Percentiles rank a stretch among this genome's conserved stretches.
phyloP scores from a whole-genome alignment of 768 basidiomycete species.

The Dacryopinax spathularia region DNA sequence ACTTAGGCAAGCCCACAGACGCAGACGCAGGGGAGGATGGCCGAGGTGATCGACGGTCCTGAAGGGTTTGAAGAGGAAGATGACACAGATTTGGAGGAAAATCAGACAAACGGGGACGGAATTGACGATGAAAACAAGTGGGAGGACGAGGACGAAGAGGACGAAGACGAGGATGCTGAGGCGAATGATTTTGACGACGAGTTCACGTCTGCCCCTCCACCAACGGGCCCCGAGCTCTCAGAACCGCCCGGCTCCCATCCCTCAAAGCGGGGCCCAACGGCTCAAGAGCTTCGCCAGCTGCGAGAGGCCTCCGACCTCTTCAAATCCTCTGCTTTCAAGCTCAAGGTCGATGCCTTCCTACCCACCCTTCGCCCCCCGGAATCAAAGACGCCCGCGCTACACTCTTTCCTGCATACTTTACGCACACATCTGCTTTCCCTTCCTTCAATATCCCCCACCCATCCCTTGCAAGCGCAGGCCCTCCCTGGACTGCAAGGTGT shows the following conservation, averaged over 20 bases:
- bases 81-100: neutral
- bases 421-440: slow-evolving; percentile 51
- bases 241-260: neutral
- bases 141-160: slow-evolving; percentile 5
- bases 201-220: slow-evolving; percentile 12
- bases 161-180: slow-evolving; percentile 10
- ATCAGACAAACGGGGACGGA: neutral
- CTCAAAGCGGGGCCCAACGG: slow-evolving; percentile 20
- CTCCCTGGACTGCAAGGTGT: slow-evolving; percentile 34
- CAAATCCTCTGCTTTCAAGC: slow-evolving; percentile 66
- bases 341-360: slow-evolving; percentile 50
- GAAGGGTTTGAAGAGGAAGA: no score
- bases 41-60: no score
- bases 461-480: slow-evolving; percentile 43
- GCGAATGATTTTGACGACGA: slow-evolving; percentile 13
- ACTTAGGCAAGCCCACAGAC: no score
- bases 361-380: slow-evolving; percentile 59
- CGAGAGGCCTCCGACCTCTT: slow-evolving; percentile 63
- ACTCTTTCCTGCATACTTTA: slow-evolving; percentile 52
- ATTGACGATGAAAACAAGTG: neutral
- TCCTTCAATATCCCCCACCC: slow-evolving; percentile 40
- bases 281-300: slow-evolving; percentile 48
- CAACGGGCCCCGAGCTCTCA: slow-evolving; percentile 4
- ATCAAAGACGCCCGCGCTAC: slow-evolving; percentile 41
- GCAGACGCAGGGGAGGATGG: no score